Evolutionary conservation across 1,284 basidiomycete genomes (phyloP).

Genomic region (Ceratobasidium sp.): DNA sequence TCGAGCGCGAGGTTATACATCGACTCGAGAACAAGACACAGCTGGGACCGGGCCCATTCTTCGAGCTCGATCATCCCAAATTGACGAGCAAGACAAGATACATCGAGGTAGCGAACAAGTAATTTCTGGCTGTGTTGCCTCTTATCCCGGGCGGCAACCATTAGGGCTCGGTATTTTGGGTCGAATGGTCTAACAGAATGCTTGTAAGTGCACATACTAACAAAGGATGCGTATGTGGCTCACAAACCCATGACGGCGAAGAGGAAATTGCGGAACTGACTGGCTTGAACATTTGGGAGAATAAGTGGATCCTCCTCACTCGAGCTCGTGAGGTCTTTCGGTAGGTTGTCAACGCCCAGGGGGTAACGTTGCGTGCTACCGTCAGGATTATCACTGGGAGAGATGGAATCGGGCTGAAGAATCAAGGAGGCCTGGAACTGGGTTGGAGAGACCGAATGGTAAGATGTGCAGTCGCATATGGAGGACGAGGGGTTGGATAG

Average conservation of each 20-base stretch:
- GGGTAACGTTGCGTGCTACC: too few relatives aligned
- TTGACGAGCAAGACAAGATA: background rate
- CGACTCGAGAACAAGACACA: conserved; percentile 4
- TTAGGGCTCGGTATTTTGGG: background rate
- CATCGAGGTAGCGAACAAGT: conserved; percentile 5
- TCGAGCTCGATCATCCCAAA: background rate
- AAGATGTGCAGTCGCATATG: too few relatives aligned
- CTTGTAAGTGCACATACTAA: background rate
- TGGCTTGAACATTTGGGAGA: background rate
- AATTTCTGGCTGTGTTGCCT: background rate
- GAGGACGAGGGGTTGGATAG: background rate
- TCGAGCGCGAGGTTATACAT: background rate
- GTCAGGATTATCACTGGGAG: too few relatives aligned
- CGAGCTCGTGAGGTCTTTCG: background rate
- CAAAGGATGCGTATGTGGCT: background rate
- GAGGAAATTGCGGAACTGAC: background rate
- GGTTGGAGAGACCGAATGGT: too few relatives aligned
- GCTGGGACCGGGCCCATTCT: background rate
- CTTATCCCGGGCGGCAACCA: background rate
- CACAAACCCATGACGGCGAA: background rate
- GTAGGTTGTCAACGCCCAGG: background rate
- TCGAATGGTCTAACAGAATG: background rate
- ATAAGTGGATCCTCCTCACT: background rate
- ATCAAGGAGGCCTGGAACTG: background rate
- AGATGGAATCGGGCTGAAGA: too few relatives aligned